Base-by-base conservation (phyloP, 345 rosid species). In the Salix exigua region DNA sequence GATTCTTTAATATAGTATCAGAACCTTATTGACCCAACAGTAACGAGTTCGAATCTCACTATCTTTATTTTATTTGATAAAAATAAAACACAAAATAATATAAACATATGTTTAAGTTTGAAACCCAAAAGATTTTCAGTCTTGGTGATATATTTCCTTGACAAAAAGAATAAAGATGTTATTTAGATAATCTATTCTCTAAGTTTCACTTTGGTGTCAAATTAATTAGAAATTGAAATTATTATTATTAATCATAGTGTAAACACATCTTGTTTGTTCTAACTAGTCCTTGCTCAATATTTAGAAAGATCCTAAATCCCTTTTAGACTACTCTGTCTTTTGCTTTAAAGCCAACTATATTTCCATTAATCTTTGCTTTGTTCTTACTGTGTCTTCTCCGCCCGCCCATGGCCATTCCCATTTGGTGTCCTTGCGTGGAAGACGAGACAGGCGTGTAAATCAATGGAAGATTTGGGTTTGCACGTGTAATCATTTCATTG, bases 401-500 rank as follows among this genome's bases (percentile, higher is more conserved):
- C 28, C 30, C 14, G 19, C 28, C 35, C 13, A 68, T 13, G 60
- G 55, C 26, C 67, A 26, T 69, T 76, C 74, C 61, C 74, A 70
- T 70, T 60, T 69, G 69, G 68, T 25, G 60, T 21, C 31, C 35
- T 25, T 50, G 23, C 63, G 62, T 75, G 33, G 6, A 66, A 6
- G 16, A 17, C 0, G 5, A n/a, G 66, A 55, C 7, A 3, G 18
- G 23, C 19, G 31, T 51, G 42, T 71, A 63, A 33, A 31, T 53
- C n/a, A 1, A 4, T 50, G 16, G 46, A 23, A 58, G 16, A 55
- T 73, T 73, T 9, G 51, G 40, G 67, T 53, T 38, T 55, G 33
- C 66, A 60, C 75, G 75, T 60, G 75, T 31, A 16, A 61, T 53
- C 75, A 33, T n/a, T 7, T 26, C 75, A 23, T 38, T 46, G 40